Evolutionary conservation across 2,329 filamentous ascomycete genomes (phyloP).

Genomic region (Helotiales sp.): DNA sequence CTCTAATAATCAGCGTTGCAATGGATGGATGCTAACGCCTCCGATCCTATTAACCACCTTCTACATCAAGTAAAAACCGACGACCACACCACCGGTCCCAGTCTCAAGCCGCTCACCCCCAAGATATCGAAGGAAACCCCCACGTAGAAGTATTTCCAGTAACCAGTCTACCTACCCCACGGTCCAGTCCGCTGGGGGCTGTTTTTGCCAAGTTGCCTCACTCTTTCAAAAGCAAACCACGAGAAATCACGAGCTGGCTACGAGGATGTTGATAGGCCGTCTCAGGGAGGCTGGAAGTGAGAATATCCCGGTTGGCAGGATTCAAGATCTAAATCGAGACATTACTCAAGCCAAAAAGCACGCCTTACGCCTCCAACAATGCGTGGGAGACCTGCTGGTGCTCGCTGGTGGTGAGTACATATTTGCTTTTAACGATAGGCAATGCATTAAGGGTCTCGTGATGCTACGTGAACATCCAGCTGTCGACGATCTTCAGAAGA

Average conservation of each 20-base stretch:
- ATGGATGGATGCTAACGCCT: no score
- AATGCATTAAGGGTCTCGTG: no score
- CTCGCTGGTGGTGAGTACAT: neutral
- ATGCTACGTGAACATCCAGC: no score
- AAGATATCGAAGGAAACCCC: neutral
- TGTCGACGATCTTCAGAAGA: no score
- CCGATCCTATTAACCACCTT: neutral
- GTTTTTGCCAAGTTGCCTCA: no score
- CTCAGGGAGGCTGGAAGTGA: neutral
- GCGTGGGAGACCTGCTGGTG: neutral
- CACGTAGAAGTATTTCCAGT: no score
- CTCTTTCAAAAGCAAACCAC: no score
- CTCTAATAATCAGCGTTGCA: no score
- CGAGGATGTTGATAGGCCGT: neutral
- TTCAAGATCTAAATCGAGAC: no score
- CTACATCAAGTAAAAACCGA: neutral
- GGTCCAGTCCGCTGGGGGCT: no score
- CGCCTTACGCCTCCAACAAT: neutral
- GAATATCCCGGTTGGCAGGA: neutral
- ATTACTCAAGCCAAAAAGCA: no score
- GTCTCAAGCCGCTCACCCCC: neutral
- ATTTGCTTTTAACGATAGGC: neutral
- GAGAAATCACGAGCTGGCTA: neutral
- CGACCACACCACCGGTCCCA: neutral
- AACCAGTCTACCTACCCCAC: no score